Conservation (phyloP, 2,329 filamentous ascomycete genomes). For the Macroventuria anomochaeta region DNA sequence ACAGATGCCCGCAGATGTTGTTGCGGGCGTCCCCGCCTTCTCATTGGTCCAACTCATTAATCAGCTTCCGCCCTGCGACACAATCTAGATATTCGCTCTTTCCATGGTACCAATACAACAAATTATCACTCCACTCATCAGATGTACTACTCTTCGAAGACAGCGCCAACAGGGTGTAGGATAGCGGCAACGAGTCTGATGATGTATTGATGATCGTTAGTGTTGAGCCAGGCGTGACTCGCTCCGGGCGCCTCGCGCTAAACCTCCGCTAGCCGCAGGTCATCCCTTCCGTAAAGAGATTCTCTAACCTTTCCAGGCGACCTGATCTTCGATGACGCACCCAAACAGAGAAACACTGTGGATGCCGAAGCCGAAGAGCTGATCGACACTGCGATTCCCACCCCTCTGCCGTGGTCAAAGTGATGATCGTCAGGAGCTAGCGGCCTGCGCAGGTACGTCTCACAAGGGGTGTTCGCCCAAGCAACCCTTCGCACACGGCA, state of each 20-base stretch:
- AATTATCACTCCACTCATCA: too few relatives aligned
- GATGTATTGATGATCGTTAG: neutral
- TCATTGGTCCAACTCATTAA: too few relatives aligned
- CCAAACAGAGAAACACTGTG: neutral
- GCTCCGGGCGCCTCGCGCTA: neutral
- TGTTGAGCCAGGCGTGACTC: too few relatives aligned
- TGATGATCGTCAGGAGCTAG: constrained; percentile 5
- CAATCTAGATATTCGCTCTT: too few relatives aligned
- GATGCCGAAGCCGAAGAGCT: neutral
- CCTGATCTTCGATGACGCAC: constrained; percentile 4
- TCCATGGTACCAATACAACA: too few relatives aligned
- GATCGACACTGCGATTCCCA: constrained; percentile 4
- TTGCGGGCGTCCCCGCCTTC: too few relatives aligned
- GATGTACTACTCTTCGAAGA: too few relatives aligned
- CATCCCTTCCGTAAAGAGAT: neutral
- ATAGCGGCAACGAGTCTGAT: too few relatives aligned
- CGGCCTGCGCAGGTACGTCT: neutral
- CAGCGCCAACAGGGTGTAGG: too few relatives aligned
- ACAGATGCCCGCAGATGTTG: too few relatives aligned
- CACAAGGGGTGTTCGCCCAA: neutral
- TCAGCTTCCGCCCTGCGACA: too few relatives aligned
- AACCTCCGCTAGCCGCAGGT: neutral
- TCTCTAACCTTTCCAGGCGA: neutral
- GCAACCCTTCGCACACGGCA: neutral
- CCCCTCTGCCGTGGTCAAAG: neutral